These are phyloP conservation scores for Brassica balearica DNA, from an alignment of 441 rosid genomes.

Conservation along the genomic window DNA sequence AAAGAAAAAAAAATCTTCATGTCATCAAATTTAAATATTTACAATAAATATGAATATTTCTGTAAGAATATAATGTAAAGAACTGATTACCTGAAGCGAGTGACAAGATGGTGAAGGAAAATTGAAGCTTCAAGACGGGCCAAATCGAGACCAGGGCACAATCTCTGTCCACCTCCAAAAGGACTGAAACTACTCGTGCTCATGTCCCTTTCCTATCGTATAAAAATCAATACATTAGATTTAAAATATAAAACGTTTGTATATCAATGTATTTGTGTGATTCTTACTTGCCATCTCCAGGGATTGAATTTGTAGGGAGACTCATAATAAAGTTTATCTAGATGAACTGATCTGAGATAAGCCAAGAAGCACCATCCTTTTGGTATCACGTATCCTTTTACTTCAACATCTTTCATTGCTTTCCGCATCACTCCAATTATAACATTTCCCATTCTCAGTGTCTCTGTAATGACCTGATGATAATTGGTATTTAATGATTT, in stretches of 20 bases:
- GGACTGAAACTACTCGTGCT: slow-evolving; percentile 77
- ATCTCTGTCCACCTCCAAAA: slow-evolving; percentile 96
- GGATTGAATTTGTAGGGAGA: slow-evolving; percentile 88
- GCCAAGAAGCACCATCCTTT: slow-evolving; percentile 93
- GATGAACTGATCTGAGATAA: slow-evolving; percentile 92
- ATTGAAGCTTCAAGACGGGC: slow-evolving; percentile 95
- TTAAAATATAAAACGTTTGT: neutral
- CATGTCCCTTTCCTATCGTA: slow-evolving; percentile 64
- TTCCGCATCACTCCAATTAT: slow-evolving; percentile 92
- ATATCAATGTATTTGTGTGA: neutral
- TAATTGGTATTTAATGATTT: slow-evolving; percentile 14
- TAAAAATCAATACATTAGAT: neutral
- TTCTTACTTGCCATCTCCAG: slow-evolving; percentile 97
- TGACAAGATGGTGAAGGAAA: slow-evolving; percentile 85
- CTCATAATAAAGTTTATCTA: slow-evolving; percentile 79
- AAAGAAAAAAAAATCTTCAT: neutral
- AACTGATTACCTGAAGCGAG: slow-evolving; percentile 75
- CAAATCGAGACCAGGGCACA: slow-evolving; percentile 95
- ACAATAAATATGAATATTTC: neutral
- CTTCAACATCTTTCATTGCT: slow-evolving; percentile 80
- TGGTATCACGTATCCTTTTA: slow-evolving; percentile 87
- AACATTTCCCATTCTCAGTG: slow-evolving; percentile 87
- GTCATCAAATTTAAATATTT: neutral
- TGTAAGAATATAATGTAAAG: neutral
- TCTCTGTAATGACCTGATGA: slow-evolving; percentile 89